Conservation (phyloP, 768 basidiomycete genomes). For the Mycena indigotica region DNA sequence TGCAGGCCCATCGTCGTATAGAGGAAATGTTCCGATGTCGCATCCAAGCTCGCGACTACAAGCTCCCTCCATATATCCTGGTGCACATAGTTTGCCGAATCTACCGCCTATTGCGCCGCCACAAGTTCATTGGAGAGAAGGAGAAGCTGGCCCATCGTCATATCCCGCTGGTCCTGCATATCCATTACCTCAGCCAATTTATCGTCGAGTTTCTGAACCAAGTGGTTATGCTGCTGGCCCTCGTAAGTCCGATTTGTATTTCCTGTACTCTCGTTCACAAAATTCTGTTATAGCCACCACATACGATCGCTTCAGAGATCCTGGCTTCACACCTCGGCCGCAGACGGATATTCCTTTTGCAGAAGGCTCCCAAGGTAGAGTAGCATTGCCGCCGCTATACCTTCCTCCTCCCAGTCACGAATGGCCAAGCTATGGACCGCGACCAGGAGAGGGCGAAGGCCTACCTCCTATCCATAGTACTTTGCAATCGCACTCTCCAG, state of each 20-base stretch:
- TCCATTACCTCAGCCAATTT: slow-evolving; percentile 15
- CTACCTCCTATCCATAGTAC: slow-evolving; percentile 10
- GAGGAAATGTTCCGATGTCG: slow-evolving; percentile 36
- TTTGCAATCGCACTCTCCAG: slow-evolving; percentile 12
- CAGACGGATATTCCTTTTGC: slow-evolving; percentile 1
- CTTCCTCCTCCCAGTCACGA: neutral
- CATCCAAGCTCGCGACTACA: slow-evolving; percentile 30
- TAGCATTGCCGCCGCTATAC: slow-evolving; percentile 10
- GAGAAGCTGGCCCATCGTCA: slow-evolving; percentile 50
- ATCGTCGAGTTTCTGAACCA: slow-evolving; percentile 18
- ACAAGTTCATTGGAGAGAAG: slow-evolving; percentile 39
- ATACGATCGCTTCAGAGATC: slow-evolving; percentile 11
- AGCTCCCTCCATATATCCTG: slow-evolving; percentile 22
- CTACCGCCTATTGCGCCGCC: slow-evolving; percentile 7
- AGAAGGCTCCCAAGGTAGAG: slow-evolving; percentile 3
- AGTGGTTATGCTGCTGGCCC: slow-evolving; percentile 10
- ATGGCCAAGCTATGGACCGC: neutral
- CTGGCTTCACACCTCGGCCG: slow-evolving; percentile 4
- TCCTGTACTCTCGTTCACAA: neutral
- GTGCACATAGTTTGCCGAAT: slow-evolving; percentile 15
- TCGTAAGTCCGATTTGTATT: slow-evolving; percentile 3
- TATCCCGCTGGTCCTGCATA: slow-evolving; percentile 25
- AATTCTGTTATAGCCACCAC: slow-evolving; percentile 8
- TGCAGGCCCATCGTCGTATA: slow-evolving; percentile 28
- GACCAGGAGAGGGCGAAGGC: slow-evolving; percentile 8